A percentile compares a stretch with the other conserved stretches of the same genome.
phyloP scores from a whole-genome alignment of 495 filamentous ascomycete species.

The Xylaria sp. region DNA sequence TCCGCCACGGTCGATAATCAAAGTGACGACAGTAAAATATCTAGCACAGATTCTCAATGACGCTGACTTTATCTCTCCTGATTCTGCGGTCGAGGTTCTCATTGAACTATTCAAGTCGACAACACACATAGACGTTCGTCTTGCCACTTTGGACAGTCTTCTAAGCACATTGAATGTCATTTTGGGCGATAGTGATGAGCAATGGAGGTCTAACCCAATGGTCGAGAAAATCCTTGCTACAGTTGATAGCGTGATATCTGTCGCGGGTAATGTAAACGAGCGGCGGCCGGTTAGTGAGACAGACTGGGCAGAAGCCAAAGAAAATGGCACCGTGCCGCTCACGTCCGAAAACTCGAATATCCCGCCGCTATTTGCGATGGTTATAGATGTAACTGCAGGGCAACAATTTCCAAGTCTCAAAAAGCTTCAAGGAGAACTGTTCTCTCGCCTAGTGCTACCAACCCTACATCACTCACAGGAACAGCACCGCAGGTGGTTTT shows the following conservation, averaged over 20 bases:
- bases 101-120: slow-evolving; percentile 35
- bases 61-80: slow-evolving; percentile 40
- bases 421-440: slow-evolving; percentile 27
- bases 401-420: background rate
- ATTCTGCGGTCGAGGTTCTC: slow-evolving; percentile 38
- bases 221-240: slow-evolving; percentile 34
- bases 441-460: slow-evolving; percentile 32
- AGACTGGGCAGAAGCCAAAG: slow-evolving; percentile 37
- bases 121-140: slow-evolving; percentile 41
- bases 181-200: slow-evolving; percentile 11
- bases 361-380: slow-evolving; percentile 1
- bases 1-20: slow-evolving; percentile 35
- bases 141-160: slow-evolving; percentile 38
- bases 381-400: background rate
- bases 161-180: slow-evolving; percentile 35
- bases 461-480: slow-evolving; percentile 28
- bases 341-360: slow-evolving; percentile 23
- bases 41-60: slow-evolving; percentile 45
- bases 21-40: slow-evolving; percentile 48
- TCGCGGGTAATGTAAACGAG: slow-evolving; percentile 41
- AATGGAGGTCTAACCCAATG: slow-evolving; percentile 31
- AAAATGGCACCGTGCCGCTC: slow-evolving; percentile 28
- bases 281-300: slow-evolving; percentile 28
- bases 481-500: slow-evolving; percentile 31
- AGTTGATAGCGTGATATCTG: slow-evolving; percentile 36